Evolutionary conservation across 306 rosid species (phyloP), one percentile per base, ranked within the genome.

Genomic region (Prunus padus): DNA sequence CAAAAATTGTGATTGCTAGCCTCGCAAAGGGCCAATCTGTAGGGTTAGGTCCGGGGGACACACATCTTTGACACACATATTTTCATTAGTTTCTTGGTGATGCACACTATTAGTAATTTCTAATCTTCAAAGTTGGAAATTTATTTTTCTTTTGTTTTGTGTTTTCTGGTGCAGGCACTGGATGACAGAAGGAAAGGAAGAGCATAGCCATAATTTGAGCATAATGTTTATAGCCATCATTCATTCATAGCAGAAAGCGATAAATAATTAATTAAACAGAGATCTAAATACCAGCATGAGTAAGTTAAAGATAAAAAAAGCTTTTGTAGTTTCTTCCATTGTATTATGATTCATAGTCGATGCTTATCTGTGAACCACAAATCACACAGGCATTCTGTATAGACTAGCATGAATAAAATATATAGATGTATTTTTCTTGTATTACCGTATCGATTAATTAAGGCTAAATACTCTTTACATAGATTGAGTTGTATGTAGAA

Each of bases 181-280:
- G 88, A 87, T 45, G 90, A 84, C 47, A 87, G 81, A 56, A 79
- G 86, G 86, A 87, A 82, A 71, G 90, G 83, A 74, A 87, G 84
- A 80, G 83, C 69, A 65, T 87, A 87, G 81, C 37, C 26, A 4
- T n/a, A 4, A 11, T 28, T 47, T 20, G 64, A 76, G 73, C 60
- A 31, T 54, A 23, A 56, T 60, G 77, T 64, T 74, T 25, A 76
- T 76, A 75, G 55, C 71, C 72, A 72, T 61, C 46, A 59, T 79
- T 87, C 66, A 74, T 83, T 86, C 81, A 54, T 74, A 45, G 50
- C 67, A 49, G 77, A 70, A 72, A 75, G 26, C 16, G 26, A 61
- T 23, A 50, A 60, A 15, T 65, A 60, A 77, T 66, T 28, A 70
- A 74, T 37, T 44, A 72, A 42, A 78, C 56, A 14, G 30, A 13